Evolutionary conservation across 768 basidiomycete genomes (phyloP), one percentile per base, ranked within the genome.

Genomic region (Lentinula raphanica): DNA sequence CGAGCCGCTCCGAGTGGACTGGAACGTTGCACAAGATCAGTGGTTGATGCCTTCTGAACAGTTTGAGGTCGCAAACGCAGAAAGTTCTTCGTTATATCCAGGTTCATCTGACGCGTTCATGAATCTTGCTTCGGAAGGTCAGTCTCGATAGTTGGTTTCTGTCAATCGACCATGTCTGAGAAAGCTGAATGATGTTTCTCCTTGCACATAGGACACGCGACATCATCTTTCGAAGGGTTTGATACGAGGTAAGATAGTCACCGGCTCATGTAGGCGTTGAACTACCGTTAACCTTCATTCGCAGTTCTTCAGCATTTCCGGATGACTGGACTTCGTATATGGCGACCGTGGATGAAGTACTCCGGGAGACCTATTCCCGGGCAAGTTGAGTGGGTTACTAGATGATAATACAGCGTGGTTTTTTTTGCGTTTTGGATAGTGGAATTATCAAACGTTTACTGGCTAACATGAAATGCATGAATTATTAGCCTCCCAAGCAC

Each of bases 261-360:
- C 28, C 35, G 4, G 3, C 23, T 15, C n/a, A 11, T 35, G 17
- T n/a, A n/a, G n/a, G n/a, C n/a, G n/a, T 35, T 35, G 11, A 17
- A 8, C 5, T 7, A 15, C 15, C 25, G n/a, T n/a, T n/a, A n/a
- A n/a, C n/a, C 12, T 49, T 28, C 12, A 28, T 31, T 28, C 8
- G 13, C 23, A 9, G 28, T 15, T 15, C 36, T 7, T 27, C 15
- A 3, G 42, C 19, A 23, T n/a, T 40, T 42, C 25, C 28, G 38
- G 40, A 42, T 25, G 53, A 54, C 27, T 56, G 54, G 54, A n/a
- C 28, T 31, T 45, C 54, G 13, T 45, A 56, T 19, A 56, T 56
- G 25, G 40, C 54, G 5, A 56, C 25, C 40, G 19, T 56, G 7
- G 54, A 56, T 32, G 54, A 56, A 17, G 40, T 56, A 13, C 32